These are phyloP conservation scores for Clonostachys solani DNA, from an alignment of 2,329 filamentous ascomycete species.

Conservation along the genomic window DNA sequence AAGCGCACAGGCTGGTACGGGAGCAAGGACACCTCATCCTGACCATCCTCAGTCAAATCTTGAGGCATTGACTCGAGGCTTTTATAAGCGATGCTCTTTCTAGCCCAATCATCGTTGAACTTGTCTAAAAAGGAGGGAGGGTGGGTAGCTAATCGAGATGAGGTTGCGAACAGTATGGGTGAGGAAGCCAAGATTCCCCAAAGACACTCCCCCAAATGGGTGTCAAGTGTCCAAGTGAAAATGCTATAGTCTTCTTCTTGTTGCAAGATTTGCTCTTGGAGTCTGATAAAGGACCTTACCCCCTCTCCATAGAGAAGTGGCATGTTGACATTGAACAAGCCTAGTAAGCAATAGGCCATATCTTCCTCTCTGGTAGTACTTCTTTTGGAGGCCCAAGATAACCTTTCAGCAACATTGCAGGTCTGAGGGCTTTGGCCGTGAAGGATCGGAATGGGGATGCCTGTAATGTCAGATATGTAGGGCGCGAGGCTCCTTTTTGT, in stretches of 20 bases:
- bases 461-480: conserved; percentile 1
- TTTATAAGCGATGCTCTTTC: not conserved
- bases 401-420: not conserved
- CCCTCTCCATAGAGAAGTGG: conserved; percentile 13
- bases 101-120: too few species aligned
- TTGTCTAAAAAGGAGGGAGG: too few species aligned
- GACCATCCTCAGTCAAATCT: not conserved
- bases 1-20: not conserved
- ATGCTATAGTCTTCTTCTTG: conserved; percentile 4
- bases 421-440: not conserved
- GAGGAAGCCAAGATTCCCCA: not conserved
- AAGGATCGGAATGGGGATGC: conserved; percentile 1
- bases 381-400: conserved; percentile 10
- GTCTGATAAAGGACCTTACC: conserved; percentile 5
- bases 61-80: not conserved
- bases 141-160: not conserved
- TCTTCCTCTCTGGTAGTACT: conserved; percentile 10
- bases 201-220: not conserved
- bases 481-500: not conserved
- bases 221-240: conserved; percentile 3
- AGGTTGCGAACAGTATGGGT: not conserved
- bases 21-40: not conserved
- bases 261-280: conserved; percentile 10
- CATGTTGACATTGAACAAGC: conserved; percentile 13
- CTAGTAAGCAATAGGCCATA: conserved; percentile 12